Evolutionary conservation across 371 early-diverging fungal species (phyloP), one percentile per base, ranked within the genome.

Genomic region (Mortierella sp.): DNA sequence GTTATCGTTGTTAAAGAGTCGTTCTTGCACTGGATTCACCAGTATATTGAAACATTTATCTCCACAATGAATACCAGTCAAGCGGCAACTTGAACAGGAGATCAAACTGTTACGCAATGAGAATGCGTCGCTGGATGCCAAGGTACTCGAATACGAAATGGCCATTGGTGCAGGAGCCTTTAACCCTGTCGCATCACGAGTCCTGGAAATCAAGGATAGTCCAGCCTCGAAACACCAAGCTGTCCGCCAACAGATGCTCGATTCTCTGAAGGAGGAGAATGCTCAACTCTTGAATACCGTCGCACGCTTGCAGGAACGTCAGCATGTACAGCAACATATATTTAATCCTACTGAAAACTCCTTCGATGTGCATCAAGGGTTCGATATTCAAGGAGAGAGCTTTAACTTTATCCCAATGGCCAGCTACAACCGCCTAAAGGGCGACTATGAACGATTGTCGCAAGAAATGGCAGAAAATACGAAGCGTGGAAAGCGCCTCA

Each of bases 201-300:
- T 94, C 8, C 76, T 95, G 54, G 84, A 89, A 78, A 72, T 94
- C 7, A 81, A 81, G 18, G 90, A 92, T 31, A 95, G 93, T 67
- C 95, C 94, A 6, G 86, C 91, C 3, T 80, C 88, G 1, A 71
- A 58, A 14, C 90, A 90, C 49, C 83, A 82, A 52, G 87, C 86
- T 23, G 84, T 91, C 28, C 89, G 93, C n/a, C 81, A 88, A 47
- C 71, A 80, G 7, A 86, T 82, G 58, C 80, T 94, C 18, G 80
- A 87, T 16, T 80, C 86, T 9, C 64, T 93, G 23, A 61, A 68
- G 38, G 78, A 68, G 14, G 94, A 93, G 74, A 93, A 93, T 64
- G 31, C 73, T 27, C 71, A 72, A 19, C 68, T 90, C 8, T 55
- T 85, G 57, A 63, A 78, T 14, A 50, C 68, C 41, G 34, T 86